Evolutionary conservation across 1,284 basidiomycete genomes (phyloP).

Genomic region (Tetrapyrgos nigripes): DNA sequence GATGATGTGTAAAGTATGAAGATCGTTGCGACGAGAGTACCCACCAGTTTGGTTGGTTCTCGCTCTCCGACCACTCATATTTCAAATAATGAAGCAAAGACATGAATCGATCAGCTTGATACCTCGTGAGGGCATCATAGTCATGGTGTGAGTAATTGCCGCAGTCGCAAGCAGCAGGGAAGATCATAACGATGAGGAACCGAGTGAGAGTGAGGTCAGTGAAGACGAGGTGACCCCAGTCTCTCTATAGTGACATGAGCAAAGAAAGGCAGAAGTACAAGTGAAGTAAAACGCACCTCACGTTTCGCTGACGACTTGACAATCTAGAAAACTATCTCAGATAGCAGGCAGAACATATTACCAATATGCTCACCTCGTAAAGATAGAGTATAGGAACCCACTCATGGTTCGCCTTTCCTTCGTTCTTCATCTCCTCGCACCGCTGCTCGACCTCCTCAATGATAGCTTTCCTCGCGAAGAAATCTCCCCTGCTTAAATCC

Average conservation of each 20-base stretch:
- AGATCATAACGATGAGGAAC: constrained; percentile 38
- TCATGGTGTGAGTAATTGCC: constrained; percentile 39
- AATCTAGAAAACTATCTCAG: constrained; percentile 18
- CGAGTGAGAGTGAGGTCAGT: constrained; percentile 31
- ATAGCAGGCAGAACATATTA: neutral
- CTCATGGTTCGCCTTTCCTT: constrained; percentile 10
- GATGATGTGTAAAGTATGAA: no score
- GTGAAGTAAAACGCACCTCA: constrained; percentile 19
- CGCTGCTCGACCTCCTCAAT: constrained; percentile 29
- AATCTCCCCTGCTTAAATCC: no score
- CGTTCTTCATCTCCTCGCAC: constrained; percentile 14
- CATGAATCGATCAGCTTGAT: constrained; percentile 37
- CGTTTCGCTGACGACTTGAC: constrained; percentile 30
- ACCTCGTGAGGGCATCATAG: constrained; percentile 36
- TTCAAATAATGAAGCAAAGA: constrained; percentile 27
- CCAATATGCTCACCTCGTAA: constrained; percentile 26
- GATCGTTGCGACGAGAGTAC: neutral
- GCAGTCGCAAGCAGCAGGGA: constrained; percentile 29
- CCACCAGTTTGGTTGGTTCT: constrained; percentile 25
- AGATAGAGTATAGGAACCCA: constrained; percentile 34
- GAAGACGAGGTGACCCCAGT: constrained; percentile 41
- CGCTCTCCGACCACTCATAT: constrained; percentile 9
- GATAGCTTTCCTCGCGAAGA: constrained; percentile 31
- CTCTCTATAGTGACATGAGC: constrained; percentile 24
- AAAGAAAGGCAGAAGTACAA: neutral